Evolutionary conservation across 108 stramenopile species (phyloP).

Genomic region (Schizochytrium sp.): DNA sequence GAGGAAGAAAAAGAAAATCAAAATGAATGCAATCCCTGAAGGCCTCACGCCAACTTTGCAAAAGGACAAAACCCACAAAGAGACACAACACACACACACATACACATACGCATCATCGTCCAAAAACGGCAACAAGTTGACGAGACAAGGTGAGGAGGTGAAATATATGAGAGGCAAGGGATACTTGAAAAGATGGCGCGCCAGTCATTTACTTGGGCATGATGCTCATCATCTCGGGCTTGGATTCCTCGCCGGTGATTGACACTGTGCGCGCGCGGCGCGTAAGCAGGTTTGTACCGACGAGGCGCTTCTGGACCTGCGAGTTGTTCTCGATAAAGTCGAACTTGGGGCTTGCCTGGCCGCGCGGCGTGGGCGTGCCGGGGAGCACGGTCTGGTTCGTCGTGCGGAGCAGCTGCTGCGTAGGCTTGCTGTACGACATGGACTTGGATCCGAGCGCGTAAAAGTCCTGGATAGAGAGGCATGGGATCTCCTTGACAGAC

Average conservation of each 20-base stretch:
- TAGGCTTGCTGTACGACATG: constrained; percentile 18
- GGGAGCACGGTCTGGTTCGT: not conserved
- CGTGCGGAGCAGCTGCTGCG: not conserved
- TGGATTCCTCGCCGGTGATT: not conserved
- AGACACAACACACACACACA: too few species aligned
- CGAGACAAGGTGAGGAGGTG: not conserved
- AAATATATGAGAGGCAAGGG: not conserved
- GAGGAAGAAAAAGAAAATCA: not conserved
- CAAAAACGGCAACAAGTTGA: not conserved
- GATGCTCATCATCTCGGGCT: constrained; percentile 7
- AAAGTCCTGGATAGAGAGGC: constrained; percentile 4
- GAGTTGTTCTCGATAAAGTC: constrained; percentile 10
- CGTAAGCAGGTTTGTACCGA: not conserved
- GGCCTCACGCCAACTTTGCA: too few species aligned
- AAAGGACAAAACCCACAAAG: too few species aligned
- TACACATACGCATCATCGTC: too few species aligned
- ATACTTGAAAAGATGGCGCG: too few species aligned
- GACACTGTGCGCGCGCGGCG: not conserved
- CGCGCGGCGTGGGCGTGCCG: not conserved
- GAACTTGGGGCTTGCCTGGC: not conserved
- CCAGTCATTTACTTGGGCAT: not conserved
- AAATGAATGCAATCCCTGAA: not conserved
- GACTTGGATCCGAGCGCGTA: not conserved
- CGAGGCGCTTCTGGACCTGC: not conserved
- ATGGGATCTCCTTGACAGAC: constrained; percentile 9